Evolutionary conservation across 495 filamentous ascomycete genomes (phyloP).

Genomic region (Xylaria venustula): DNA sequence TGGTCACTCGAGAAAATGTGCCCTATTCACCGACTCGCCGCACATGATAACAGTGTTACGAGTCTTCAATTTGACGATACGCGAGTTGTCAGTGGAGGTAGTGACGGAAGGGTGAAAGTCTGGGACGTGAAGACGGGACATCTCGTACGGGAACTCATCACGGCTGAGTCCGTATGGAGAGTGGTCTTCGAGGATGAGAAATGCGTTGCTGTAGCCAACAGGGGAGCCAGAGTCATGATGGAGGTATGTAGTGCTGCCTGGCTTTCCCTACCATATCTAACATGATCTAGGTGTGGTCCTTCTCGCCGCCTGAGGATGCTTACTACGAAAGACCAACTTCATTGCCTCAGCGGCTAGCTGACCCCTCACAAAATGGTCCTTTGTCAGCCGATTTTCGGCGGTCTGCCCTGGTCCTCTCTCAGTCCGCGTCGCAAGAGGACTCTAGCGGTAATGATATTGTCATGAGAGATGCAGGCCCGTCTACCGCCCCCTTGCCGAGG

Average conservation of each 20-base stretch:
- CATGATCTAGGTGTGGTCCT: slow-evolving; percentile 76
- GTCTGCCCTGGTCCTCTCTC: slow-evolving; percentile 15
- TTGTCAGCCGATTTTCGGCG: slow-evolving; percentile 36
- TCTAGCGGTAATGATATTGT: slow-evolving; percentile 38
- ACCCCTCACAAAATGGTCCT: slow-evolving; percentile 36
- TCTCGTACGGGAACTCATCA: slow-evolving; percentile 85
- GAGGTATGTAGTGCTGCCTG: slow-evolving; percentile 61
- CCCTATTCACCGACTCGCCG: slow-evolving; percentile 88
- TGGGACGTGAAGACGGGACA: slow-evolving; percentile 92
- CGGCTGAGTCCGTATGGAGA: slow-evolving; percentile 92
- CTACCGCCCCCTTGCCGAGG: slow-evolving; percentile 39
- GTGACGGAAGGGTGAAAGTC: slow-evolving; percentile 93
- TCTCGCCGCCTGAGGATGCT: slow-evolving; percentile 79
- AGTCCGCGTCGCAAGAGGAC: slow-evolving; percentile 21
- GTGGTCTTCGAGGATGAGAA: slow-evolving; percentile 99
- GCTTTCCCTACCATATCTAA: slow-evolving; percentile 15
- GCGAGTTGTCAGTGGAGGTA: slow-evolving; percentile 90
- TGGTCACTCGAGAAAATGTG: slow-evolving; percentile 89
- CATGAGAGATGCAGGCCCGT: slow-evolving; percentile 48
- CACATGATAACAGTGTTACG: slow-evolving; percentile 98
- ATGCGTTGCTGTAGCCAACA: slow-evolving; percentile 89
- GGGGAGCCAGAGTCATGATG: slow-evolving; percentile 86
- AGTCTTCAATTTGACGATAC: slow-evolving; percentile 95
- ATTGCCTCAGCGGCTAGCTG: slow-evolving; percentile 36
- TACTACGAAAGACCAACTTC: slow-evolving; percentile 41